phyloP scores from a whole-genome alignment of 768 basidiomycete genomes.

The Pholiota microspora region DNA sequence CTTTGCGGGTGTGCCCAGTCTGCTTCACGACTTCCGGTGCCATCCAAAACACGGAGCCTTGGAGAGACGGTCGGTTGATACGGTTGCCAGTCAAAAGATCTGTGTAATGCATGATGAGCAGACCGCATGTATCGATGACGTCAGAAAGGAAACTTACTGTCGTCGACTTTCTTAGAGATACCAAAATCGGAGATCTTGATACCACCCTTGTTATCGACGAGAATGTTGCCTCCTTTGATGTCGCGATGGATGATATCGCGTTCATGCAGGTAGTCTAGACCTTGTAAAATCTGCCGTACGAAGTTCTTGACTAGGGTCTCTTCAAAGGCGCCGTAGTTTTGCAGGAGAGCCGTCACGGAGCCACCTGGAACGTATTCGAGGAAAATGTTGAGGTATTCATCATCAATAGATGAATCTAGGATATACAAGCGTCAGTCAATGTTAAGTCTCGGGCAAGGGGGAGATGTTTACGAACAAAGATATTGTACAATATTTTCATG shows the following conservation, averaged over 20 bases:
- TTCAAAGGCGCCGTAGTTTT: constrained; percentile 93
- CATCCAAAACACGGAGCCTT: constrained; percentile 99
- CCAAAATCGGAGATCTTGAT: constrained; percentile 98
- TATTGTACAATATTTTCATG: constrained; percentile 99
- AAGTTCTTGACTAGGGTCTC: constrained; percentile 91
- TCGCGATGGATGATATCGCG: constrained; percentile 96
- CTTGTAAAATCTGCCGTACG: constrained; percentile 86
- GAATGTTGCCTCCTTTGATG: constrained; percentile 98
- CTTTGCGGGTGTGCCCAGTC: constrained; percentile 85
- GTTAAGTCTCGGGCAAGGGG: neutral
- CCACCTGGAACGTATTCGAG: constrained; percentile 96
- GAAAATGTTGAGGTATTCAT: constrained; percentile 91
- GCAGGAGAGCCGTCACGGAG: constrained; percentile 84
- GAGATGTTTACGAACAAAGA: constrained; percentile 70
- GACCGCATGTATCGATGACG: neutral
- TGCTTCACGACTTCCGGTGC: constrained; percentile 98
- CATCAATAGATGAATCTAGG: constrained; percentile 90
- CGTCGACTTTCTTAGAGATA: constrained; percentile 96
- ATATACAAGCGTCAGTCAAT: neutral
- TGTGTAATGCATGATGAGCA: constrained; percentile 13
- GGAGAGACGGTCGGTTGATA: constrained; percentile 86
- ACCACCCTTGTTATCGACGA: constrained; percentile 97
- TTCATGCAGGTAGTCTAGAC: constrained; percentile 88
- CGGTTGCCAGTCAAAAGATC: constrained; percentile 59
- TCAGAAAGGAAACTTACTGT: constrained; percentile 61